Base-by-base conservation (phyloP, 2,329 filamentous ascomycete genomes). In the Microdochium paspali region DNA sequence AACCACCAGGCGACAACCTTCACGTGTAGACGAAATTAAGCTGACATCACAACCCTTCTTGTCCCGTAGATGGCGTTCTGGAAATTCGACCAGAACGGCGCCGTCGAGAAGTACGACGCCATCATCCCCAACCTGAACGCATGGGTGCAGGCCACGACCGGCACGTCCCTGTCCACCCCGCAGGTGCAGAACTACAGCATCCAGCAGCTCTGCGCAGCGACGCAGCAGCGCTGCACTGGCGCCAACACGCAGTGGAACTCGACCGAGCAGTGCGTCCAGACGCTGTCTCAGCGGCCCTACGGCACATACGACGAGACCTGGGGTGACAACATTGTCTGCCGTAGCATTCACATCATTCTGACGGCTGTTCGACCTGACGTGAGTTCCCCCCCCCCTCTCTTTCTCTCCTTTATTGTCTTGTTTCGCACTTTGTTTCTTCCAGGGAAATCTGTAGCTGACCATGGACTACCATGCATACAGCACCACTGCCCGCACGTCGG, bases 321-420 rank as follows among this genome's bases (percentile, higher is more conserved):
- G 65, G 67, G 65, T 10, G 67, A 72, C 50, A 70, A 69, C 45
- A 54, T 71, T 9, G 66, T 66, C 24, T 72, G 67, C 52, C 57
- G 68, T 2, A 61, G 56, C 7, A 66, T 71, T 35, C 69, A 71
- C 51, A 49, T 69, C 24, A 56, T 71, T 20, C 56, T 72, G 3
- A 59, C 59, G 13, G 51, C 53, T 26, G 50, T 56, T 13, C 53
- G 58, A 23, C 60, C 59, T 23, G 57, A 61, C 46, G 59, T 62
- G 48, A 51, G 58, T n/a, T n/a, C n/a, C n/a, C n/a, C n/a, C n/a
- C n/a, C n/a, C n/a, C n/a, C n/a, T n/a, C n/a, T n/a, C n/a, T n/a
- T n/a, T n/a, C n/a, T 56, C 42, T 23, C 31, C 3, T 44, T 44
- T 23, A 20, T 18, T 26, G 31, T 20, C 26, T 15, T 15, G 13